Evolutionary conservation across 2,329 filamentous ascomycete species (phyloP).

Genomic region (Colletotrichum euphorbiae): DNA sequence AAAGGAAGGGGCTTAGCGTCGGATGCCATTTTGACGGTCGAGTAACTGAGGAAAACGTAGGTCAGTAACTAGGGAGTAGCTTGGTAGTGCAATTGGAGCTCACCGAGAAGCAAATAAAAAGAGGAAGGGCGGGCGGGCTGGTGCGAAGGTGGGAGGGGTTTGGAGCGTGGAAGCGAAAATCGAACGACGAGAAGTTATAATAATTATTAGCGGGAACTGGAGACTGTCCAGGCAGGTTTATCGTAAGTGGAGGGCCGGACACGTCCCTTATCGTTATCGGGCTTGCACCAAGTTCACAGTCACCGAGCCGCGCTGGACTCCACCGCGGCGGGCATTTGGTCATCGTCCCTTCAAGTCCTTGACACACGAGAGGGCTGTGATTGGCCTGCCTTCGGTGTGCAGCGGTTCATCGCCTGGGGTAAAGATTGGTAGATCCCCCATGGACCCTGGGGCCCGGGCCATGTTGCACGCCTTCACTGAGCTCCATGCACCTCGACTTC

Average conservation of each 20-base stretch:
- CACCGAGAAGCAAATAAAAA: conserved; percentile 20
- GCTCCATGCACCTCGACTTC: neutral
- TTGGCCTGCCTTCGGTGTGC: conserved; percentile 21
- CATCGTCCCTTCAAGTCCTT: neutral
- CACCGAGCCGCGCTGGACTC: conserved; percentile 31
- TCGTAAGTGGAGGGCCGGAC: conserved; percentile 9
- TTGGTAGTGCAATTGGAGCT: conserved; percentile 16
- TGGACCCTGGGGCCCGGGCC: conserved; percentile 19
- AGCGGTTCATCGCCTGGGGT: neutral
- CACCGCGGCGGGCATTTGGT: conserved; percentile 22
- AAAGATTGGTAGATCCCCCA: conserved; percentile 5
- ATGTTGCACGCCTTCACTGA: neutral
- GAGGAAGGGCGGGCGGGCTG: conserved; percentile 8
- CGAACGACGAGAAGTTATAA: conserved; percentile 19
- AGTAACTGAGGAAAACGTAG: neutral
- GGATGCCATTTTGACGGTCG: conserved; percentile 66
- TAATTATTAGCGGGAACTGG: conserved; percentile 28
- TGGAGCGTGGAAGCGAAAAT: conserved; percentile 31
- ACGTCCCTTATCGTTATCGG: conserved; percentile 38
- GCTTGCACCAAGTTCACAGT: conserved; percentile 15
- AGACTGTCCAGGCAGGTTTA: conserved; percentile 8
- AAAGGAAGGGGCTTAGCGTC: conserved; percentile 84
- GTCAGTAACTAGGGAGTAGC: conserved; percentile 8
- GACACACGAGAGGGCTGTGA: neutral
- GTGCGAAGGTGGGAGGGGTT: conserved; percentile 20